Conservation (phyloP, 1,284 basidiomycete species). For the Ustilago nuda region DNA sequence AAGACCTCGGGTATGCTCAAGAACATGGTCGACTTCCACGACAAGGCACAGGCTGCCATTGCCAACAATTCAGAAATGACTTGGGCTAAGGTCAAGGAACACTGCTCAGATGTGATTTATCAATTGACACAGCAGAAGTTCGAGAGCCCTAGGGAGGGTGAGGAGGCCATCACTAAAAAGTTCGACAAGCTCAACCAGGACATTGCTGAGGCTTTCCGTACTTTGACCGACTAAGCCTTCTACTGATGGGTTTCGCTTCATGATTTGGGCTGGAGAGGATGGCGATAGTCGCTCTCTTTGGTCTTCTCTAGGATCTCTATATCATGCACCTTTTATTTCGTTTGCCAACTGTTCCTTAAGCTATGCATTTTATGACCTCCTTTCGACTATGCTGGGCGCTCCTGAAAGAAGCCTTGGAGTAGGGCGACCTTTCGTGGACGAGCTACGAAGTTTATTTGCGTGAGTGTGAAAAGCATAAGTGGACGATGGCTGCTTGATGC, state of each 20-base stretch:
- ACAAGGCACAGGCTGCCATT: slow-evolving; percentile 82
- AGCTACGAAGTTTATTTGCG: background rate
- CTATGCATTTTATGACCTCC: background rate
- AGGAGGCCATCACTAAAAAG: slow-evolving; percentile 62
- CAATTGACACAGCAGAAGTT: slow-evolving; percentile 99
- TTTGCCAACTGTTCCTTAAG: slow-evolving; percentile 22
- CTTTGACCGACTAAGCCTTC: slow-evolving; percentile 55
- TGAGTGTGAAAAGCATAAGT: too few relatives aligned
- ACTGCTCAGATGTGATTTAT: slow-evolving; percentile 87
- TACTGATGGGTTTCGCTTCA: background rate
- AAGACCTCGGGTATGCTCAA: slow-evolving; percentile 87
- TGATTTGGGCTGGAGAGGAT: background rate
- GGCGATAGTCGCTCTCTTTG: background rate
- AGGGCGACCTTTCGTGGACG: background rate
- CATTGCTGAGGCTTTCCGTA: slow-evolving; percentile 67
- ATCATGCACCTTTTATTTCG: slow-evolving; percentile 7
- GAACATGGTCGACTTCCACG: slow-evolving; percentile 95
- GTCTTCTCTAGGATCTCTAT: slow-evolving; percentile 1
- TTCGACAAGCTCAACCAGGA: slow-evolving; percentile 65
- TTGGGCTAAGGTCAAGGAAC: slow-evolving; percentile 91
- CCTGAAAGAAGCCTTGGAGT: background rate
- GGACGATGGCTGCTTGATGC: too few relatives aligned
- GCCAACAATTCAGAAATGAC: slow-evolving; percentile 83
- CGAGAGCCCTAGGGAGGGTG: slow-evolving; percentile 75
- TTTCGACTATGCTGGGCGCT: background rate